These are phyloP conservation scores for Microcyclosporella mali DNA, from an alignment of 2,329 filamentous ascomycete genomes.

Conservation along the genomic window DNA sequence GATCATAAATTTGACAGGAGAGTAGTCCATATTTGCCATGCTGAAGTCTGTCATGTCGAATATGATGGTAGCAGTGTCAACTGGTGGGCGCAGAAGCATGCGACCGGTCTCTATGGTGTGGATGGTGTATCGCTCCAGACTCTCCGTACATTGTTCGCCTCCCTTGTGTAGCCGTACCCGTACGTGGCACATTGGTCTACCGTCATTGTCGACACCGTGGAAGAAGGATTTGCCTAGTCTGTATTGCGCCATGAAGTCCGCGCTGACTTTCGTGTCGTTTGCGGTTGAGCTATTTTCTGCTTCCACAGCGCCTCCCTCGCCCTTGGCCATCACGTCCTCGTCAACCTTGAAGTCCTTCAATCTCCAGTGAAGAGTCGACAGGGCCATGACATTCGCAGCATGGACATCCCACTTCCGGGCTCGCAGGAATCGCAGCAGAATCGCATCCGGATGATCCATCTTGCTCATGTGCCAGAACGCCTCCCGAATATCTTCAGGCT, in stretches of 20 bases:
- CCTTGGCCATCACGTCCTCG: constrained; percentile 73
- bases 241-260: constrained; percentile 77
- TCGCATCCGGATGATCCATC: constrained; percentile 84
- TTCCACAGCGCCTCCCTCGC: constrained; percentile 62
- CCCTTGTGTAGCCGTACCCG: constrained; percentile 74
- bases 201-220: constrained; percentile 77
- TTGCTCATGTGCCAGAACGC: constrained; percentile 94
- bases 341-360: constrained; percentile 78
- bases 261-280: constrained; percentile 58
- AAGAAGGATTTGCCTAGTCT: constrained; percentile 89
- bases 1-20: constrained; percentile 98
- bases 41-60: constrained; percentile 96
- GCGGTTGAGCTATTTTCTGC: constrained; percentile 55
- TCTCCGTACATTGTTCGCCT: constrained; percentile 74
- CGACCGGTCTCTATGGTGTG: constrained; percentile 93
- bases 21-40: constrained; percentile 96
- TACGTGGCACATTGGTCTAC: constrained; percentile 80
- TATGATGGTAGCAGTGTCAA: constrained; percentile 87
- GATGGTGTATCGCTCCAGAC: constrained; percentile 82
- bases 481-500: constrained; percentile 69
- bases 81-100: constrained; percentile 68
- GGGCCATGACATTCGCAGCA: constrained; percentile 85
- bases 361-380: constrained; percentile 92
- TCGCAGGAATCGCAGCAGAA: constrained; percentile 74
- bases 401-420: constrained; percentile 96